Percentiles rank a stretch among this genome's conserved stretches.
Evolutionary conservation across 2,329 filamentous ascomycete species (phyloP).

Genomic region (Microdochium nivale): DNA sequence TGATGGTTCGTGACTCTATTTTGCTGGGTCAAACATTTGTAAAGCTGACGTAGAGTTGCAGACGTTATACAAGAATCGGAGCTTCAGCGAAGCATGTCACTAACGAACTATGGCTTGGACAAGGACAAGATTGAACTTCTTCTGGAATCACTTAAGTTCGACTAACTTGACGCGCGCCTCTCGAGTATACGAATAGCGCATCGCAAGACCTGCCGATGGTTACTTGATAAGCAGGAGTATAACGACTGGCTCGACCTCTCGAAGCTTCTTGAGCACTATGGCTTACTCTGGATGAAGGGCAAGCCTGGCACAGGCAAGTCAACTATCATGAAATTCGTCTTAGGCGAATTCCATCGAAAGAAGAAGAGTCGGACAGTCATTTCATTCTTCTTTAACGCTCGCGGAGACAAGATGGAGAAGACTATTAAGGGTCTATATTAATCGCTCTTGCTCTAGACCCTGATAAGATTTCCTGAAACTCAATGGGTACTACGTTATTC

Average conservation of each 20-base stretch:
- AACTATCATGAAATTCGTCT: constrained; percentile 12
- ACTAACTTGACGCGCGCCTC: constrained; percentile 27
- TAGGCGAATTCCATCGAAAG: constrained; percentile 4
- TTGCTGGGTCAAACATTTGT: too few species aligned
- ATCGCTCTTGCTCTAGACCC: constrained; percentile 24
- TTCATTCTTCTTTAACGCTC: constrained; percentile 16
- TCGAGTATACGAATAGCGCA: constrained; percentile 26
- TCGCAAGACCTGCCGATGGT: constrained; percentile 29
- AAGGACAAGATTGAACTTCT: constrained; percentile 1
- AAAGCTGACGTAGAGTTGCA: too few species aligned
- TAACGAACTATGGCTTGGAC: background rate
- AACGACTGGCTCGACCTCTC: constrained; percentile 24
- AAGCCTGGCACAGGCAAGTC: constrained; percentile 38
- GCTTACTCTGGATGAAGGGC: constrained; percentile 38
- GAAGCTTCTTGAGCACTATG: constrained; percentile 19
- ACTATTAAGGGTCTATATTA: background rate
- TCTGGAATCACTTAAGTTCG: constrained; percentile 25
- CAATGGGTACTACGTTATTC: background rate
- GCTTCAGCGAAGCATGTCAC: background rate
- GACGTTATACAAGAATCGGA: background rate
- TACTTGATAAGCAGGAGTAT: constrained; percentile 23
- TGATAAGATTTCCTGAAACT: constrained; percentile 3
- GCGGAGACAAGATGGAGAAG: background rate
- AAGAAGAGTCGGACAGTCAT: constrained; percentile 4
- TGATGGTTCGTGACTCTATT: too few species aligned